Base-by-base conservation (phyloP, 1,284 basidiomycete species). In the Cryptococcus wingfieldii region DNA sequence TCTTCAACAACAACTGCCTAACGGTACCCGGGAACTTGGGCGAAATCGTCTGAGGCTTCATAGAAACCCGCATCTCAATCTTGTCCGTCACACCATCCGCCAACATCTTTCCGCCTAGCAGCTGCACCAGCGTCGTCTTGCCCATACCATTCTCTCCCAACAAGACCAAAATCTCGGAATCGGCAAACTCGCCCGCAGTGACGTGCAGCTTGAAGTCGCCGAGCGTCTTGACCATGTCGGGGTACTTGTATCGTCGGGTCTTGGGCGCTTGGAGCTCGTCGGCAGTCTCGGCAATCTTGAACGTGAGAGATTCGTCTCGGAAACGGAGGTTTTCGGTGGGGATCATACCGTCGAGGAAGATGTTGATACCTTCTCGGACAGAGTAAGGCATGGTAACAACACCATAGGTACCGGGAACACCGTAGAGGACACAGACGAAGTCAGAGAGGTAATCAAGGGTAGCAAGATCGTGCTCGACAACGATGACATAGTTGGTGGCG, bases 271-370 rank as follows among this genome's bases (percentile, higher is more conserved):
- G 71, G 48, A 91, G 63, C 69, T 98, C 94, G 64, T 97, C 93
- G 16, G 88, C 90, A 4, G 85, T 93, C 76, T 97, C 94, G 51
- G 89, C 84, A 84, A 97, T 96, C 80, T 93, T 95, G 83, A 98
- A 98, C 4, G 89, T 86, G 18, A 97, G 81, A 1, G 89, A 89
- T 68, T 96, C 94, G 65, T 96, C 86, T 50, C 93, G 86, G 85
- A 97, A 97, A 58, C 94, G 90, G 69, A 98, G 76, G 78, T 98
- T 98, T 77, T 97, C 93, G n/a, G 94, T 96, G 6, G 94, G 94
- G 66, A 97, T 91, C 80, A 92, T 92, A 52, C 93, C 93, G 71
- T 98, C 94, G 56, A 98, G 81, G 84, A 97, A 97, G 69, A 96
- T 96, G 79, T 97, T 97, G 81, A 98, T 96, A 66, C 93, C 93